Evolutionary conservation across 75 land plant species (phyloP).

Genomic region (Larix kaempferi): DNA sequence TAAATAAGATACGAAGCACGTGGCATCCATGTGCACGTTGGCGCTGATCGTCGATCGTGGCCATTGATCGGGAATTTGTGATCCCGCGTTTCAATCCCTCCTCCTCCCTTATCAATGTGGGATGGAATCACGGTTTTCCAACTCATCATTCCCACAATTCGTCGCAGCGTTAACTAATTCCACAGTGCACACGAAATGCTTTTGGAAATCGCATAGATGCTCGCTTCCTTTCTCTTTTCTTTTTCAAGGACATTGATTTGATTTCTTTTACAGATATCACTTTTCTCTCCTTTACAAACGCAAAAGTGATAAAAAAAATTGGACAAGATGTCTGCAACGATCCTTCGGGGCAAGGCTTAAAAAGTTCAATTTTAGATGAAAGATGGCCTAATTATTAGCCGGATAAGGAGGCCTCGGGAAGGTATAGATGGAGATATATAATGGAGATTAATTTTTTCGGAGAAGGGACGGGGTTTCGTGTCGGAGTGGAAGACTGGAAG

Average conservation of each 20-base stretch:
- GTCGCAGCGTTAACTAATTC: too few species aligned
- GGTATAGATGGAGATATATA: not conserved
- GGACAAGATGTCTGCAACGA: too few species aligned
- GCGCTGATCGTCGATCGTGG: not conserved
- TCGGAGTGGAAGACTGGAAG: constrained; percentile 1
- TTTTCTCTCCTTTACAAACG: too few species aligned
- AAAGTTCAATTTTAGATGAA: not conserved
- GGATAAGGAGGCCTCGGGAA: not conserved
- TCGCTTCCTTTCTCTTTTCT: too few species aligned
- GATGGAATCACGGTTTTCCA: too few species aligned
- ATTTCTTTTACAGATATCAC: too few species aligned
- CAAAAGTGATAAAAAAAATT: too few species aligned
- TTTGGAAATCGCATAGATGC: too few species aligned
- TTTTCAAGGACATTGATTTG: too few species aligned
- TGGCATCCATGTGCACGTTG: constrained; percentile 5
- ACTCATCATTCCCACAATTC: too few species aligned
- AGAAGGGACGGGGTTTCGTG: constrained; percentile 2
- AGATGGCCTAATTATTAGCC: not conserved
- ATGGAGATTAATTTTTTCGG: not conserved
- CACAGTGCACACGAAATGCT: too few species aligned
- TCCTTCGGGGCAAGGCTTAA: not conserved
- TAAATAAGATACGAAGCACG: not conserved
- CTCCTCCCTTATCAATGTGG: not conserved
- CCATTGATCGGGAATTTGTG: not conserved
- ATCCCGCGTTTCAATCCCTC: not conserved